A percentile compares a stretch with the other conserved stretches of the same genome.
phyloP scores from a whole-genome alignment of 306 rosid genomes.

The Neltuma alba region DNA sequence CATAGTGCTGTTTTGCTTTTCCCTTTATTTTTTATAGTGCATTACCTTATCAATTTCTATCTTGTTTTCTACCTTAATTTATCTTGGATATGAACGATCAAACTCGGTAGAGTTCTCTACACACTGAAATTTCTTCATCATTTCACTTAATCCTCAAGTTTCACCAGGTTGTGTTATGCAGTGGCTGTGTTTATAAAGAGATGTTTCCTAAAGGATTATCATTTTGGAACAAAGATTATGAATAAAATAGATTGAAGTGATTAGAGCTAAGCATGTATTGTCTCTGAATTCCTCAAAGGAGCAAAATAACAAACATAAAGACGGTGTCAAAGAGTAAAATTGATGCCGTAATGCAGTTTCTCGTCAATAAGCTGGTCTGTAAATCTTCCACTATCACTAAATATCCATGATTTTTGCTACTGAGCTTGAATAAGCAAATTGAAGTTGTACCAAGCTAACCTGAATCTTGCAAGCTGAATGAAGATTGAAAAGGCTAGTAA shows the following conservation, averaged over 20 bases:
- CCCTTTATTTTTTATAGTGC: not conserved
- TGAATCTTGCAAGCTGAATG: not conserved
- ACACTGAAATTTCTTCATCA: not conserved
- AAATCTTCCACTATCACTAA: slow-evolving; percentile 2
- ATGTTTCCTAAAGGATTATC: not conserved
- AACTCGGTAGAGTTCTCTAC: not conserved
- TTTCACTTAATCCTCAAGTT: not conserved
- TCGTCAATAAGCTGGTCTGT: slow-evolving; percentile 38
- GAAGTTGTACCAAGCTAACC: not conserved
- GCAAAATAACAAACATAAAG: not conserved
- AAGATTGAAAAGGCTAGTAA: not conserved
- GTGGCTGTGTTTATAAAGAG: not conserved
- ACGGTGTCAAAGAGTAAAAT: slow-evolving; percentile 34
- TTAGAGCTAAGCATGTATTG: not conserved
- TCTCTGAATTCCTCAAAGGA: not conserved
- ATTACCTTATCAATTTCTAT: not conserved
- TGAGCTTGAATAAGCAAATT: slow-evolving; percentile 18
- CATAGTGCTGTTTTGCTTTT: not conserved
- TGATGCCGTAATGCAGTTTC: slow-evolving; percentile 32
- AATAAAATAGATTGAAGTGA: not conserved
- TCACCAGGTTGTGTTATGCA: not conserved
- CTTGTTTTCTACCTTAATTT: not conserved
- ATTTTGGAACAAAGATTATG: not conserved
- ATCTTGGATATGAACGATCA: not conserved
- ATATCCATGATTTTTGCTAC: not conserved